Base-by-base conservation (phyloP, 2,329 filamentous ascomycete species). In the Juglanconis sp. region DNA sequence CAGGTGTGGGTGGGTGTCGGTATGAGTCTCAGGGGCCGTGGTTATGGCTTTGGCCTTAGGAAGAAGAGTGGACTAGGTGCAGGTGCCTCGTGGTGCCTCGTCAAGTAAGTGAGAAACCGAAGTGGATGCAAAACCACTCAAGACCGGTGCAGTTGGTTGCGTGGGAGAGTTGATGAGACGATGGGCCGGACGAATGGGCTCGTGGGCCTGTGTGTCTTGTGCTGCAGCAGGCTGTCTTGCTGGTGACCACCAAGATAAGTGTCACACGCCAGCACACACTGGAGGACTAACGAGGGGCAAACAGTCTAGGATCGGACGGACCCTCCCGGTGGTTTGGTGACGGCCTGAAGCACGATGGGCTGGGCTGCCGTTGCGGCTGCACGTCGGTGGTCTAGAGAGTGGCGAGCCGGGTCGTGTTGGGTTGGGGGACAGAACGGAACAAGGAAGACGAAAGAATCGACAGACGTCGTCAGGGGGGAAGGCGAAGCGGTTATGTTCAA, bases 231-330 rank as follows among this genome's bases (percentile, higher is more conserved):
- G 42, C 15, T 46, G 42, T 46, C 38, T 42, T 42, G 42, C 15
- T 46, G 42, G 17, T 46, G 42, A 46, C 42, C 42, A 17, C 42
- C 42, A 17, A 56, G 54, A 44, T 24, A 44, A 17, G 50, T 51
- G 57, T 57, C 57, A 60, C 55, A 57, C 47, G 48, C 54, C 53
- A 47, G 24, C 24, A 24, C 13, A 51, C 38, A 46, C 32, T 32
- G 32, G 24, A 38, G 36, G 49, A 11, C 31, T 47, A 49, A 38
- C 30, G 57, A 59, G 57, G 57, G 57, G 57, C 47, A 57, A 42
- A 55, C 44, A 59, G 51, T 54, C 11, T 30, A 44, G 5, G 38
- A 46, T 50, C 51, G 38, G 36, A 31, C 42, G 31, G 36, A 49
- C 24, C 24, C 24, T 24, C 24, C 24, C 24, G 24, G 24, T 24